A percentile compares a stretch with the other conserved stretches of the same genome.
phyloP scores from a whole-genome alignment of 257 asterid genomes.

The Gynochthodes officinalis region DNA sequence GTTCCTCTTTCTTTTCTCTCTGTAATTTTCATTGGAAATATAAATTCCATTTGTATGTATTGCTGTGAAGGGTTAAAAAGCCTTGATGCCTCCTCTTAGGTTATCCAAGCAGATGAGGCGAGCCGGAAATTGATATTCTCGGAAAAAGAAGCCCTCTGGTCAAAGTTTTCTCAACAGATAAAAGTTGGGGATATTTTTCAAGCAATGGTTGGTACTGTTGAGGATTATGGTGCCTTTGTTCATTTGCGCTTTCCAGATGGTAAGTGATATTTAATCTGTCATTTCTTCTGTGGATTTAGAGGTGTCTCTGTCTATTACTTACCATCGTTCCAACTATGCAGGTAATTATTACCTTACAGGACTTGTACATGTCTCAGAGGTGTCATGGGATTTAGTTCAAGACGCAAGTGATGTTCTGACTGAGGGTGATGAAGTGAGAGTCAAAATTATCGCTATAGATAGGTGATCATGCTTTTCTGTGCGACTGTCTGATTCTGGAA shows the following conservation, averaged over 20 bases:
- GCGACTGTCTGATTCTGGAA: not conserved
- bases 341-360: slow-evolving; percentile 82
- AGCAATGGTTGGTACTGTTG: slow-evolving; percentile 79
- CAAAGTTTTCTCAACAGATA: slow-evolving; percentile 53
- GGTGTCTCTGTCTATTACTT: not conserved
- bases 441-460: slow-evolving; percentile 63
- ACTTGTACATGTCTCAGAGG: slow-evolving; percentile 91
- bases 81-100: slow-evolving; percentile 39
- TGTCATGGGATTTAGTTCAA: slow-evolving; percentile 96
- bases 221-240: slow-evolving; percentile 95
- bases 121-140: slow-evolving; percentile 75
- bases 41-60: not conserved
- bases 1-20: not conserved
- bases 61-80: not conserved
- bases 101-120: slow-evolving; percentile 76
- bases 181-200: slow-evolving; percentile 61
- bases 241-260: slow-evolving; percentile 86
- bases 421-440: slow-evolving; percentile 80
- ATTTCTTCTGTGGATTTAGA: not conserved
- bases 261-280: slow-evolving; percentile 26
- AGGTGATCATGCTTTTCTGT: slow-evolving; percentile 47
- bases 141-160: slow-evolving; percentile 85
- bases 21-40: not conserved
- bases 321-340: slow-evolving; percentile 26
- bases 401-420: slow-evolving; percentile 74